Conservation (phyloP, 202 grass and related monocot genomes). For the Carex arenaria region DNA sequence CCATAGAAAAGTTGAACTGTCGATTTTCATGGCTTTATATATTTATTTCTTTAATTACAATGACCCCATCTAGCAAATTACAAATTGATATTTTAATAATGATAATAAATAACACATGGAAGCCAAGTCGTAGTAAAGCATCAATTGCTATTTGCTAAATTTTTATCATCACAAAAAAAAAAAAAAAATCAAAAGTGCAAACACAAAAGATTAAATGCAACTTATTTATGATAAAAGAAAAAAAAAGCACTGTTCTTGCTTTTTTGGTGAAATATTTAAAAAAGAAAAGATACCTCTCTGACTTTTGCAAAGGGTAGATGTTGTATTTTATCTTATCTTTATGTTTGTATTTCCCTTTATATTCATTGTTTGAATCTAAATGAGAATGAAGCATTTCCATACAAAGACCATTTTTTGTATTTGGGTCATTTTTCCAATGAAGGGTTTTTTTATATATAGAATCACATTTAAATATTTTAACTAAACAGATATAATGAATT, state of each 20-base stretch:
- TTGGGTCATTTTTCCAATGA: too few species aligned
- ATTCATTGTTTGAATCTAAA: too few species aligned
- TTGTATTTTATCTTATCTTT: background rate
- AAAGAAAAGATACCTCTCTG: background rate
- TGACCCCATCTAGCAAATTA: conserved; percentile 1
- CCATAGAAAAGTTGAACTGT: background rate
- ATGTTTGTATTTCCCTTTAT: too few species aligned
- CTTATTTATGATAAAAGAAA: background rate
- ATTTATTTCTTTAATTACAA: background rate
- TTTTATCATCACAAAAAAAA: too few species aligned
- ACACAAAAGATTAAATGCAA: background rate
- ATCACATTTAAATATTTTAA: too few species aligned
- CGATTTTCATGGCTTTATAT: background rate
- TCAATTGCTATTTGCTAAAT: background rate
- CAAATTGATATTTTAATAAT: background rate
- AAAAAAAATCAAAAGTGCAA: too few species aligned
- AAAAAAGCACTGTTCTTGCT: background rate
- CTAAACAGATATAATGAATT: too few species aligned
- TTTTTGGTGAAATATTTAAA: background rate
- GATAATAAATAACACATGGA: background rate
- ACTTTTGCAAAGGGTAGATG: background rate
- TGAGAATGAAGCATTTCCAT: too few species aligned
- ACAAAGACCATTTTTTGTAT: too few species aligned
- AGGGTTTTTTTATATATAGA: too few species aligned
- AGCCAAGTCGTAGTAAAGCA: background rate